Base-by-base conservation (phyloP, 2,329 filamentous ascomycete genomes). In the Colletotrichum sp. region DNA sequence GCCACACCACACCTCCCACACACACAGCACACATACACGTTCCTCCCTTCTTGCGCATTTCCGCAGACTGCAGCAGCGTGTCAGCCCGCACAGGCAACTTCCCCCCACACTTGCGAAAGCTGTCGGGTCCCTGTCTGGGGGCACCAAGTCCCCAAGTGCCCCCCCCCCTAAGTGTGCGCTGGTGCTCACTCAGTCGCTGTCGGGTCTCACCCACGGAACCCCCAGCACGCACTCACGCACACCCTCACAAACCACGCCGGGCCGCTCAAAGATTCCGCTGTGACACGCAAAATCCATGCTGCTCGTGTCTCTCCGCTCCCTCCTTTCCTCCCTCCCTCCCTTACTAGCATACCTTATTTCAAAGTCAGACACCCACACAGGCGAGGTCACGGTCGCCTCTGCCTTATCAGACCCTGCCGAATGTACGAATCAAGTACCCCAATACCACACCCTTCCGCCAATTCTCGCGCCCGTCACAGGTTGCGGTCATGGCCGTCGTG, bases 381-480 rank as follows among this genome's bases (percentile, higher is more conserved):
- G n/a, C 39, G 19, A 49, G 39, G 39, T 49, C 39, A 32, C 64
- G 29, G 55, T 29, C 36, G 36, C 11, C 68, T 39, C 68, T 74
- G 67, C 71, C 66, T 55, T 65, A 69, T 64, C 62, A 25, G 27
- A 57, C 27, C 22, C 25, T n/a, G 19, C 16, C 36, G 32, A 29
- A 65, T 57, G 62, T 75, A 75, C 69, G 52, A 30, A 67, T 55
- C 62, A 67, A 62, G 72, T 75, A 75, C 72, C 62, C 22, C 36
- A 64, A 73, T 76, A 76, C 70, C 73, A 69, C 39, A 69, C 70
- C 69, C 59, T 44, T 75, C 69, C 39, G n/a, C 69, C 63, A 72
- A 68, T 55, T 11, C 55, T 75, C 16, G 69, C 69, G 52, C 63
- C 4, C 72, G 69, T 69, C 63, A 69, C 57, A 69, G 34, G 73